Evolutionary conservation across 2,329 filamentous ascomycete species (phyloP), one percentile per base, ranked within the genome.

Genomic region (Gremmenia infestans): DNA sequence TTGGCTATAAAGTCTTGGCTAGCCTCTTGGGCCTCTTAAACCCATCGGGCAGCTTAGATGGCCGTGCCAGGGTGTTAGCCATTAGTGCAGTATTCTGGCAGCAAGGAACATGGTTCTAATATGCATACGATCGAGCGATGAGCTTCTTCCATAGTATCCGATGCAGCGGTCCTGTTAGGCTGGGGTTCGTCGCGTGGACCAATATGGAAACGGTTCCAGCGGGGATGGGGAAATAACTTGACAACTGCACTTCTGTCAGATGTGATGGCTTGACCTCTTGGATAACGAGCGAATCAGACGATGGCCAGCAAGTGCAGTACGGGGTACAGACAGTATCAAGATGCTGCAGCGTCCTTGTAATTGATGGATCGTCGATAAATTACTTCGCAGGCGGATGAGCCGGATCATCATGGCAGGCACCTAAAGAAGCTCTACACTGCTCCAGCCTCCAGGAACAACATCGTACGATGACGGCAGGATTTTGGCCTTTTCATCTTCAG

Each of bases 71-170:
- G 22, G 45, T 32, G 42, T 25, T 8, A 45, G 42, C 45, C 22
- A 48, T 9, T 12, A 17, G 48, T 23, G 6, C 35, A 25, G 23
- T 28, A 39, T 40, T 49, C 47, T 47, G 51, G 47, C 48, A 40
- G 22, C 46, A 57, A 46, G 58, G 58, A 57, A 51, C 58, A 60
- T 22, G 58, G 53, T 45, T 57, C 36, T 22, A 55, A 17, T 35
- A 57, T 57, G 58, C 58, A 60, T 57, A 46, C 50, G 58, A 60
- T 60, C 58, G 58, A 51, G 55, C 58, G 58, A 60, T 60, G 58
- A 35, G 45, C 45, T 32, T 32, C 35, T 57, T 55, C 50, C 53
- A 48, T 51, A 22, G 22, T 22, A 51, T 57, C 48, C 52, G 48
- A 48, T 42, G 35, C 39, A 40, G 48, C 32, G 49, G 54, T 52